Evolutionary conservation across 257 asterid genomes (phyloP), one percentile per base, ranked within the genome.

Genomic region (Petunia axillaris): DNA sequence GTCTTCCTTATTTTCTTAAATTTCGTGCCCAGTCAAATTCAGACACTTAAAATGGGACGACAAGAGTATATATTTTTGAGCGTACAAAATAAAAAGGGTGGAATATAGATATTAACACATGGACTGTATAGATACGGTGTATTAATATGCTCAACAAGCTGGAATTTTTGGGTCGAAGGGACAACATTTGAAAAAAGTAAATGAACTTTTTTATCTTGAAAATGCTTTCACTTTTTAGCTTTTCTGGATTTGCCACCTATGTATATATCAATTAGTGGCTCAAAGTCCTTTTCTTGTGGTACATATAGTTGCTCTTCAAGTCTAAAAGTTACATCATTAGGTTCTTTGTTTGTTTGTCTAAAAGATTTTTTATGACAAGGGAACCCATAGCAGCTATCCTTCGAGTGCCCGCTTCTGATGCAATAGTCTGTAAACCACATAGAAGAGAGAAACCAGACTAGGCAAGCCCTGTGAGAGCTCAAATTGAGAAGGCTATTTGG

Each of bases 161-260:
- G 82, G 87, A 80, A 68, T 59, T 83, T 74, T 77, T 84, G 80
- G 81, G 74, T 75, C 84, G 79, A 82, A 74, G 78, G 75, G 86
- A 85, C 86, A 84, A 73, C 84, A 73, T 81, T 50, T 66, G 83
- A 63, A 83, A 85, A 73, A 87, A 82, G 84, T 77, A 81, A 55
- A 82, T 65, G 80, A 83, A 74, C 86, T 85, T 85, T 25, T 87
- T 82, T 55, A 60, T 78, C 77, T 73, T 54, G 15, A 66, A 16
- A 63, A 44, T 41, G 40, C 64, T 62, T 15, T 57, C 57, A 76
- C 77, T 53, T n/a, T 57, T 55, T 58, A 39, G 82, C 1, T 67
- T 84, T 85, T 82, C 77, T 80, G 86, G 89, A 78, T 88, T 71
- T 79, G 84, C 91, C 90, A 89, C 86, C 87, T 80, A 38, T 64